Evolutionary conservation across 805 yeast species (phyloP).

Genomic region (Kuraishia borneana): DNA sequence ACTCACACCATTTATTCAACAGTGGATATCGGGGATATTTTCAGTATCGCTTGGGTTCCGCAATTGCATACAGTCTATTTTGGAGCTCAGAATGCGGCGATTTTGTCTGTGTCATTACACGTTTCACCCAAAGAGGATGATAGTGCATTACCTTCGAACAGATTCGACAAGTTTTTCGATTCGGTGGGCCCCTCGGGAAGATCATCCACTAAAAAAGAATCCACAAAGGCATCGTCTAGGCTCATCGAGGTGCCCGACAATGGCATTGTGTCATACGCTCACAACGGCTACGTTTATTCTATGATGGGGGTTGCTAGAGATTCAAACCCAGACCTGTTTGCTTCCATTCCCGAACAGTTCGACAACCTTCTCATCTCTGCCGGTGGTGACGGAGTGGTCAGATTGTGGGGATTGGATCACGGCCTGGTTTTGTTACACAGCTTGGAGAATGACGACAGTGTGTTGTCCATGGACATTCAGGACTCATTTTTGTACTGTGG

Average conservation of each 20-base stretch:
- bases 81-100: constrained; percentile 89
- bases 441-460: constrained; percentile 56
- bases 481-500: constrained; percentile 80
- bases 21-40: constrained; percentile 88
- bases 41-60: constrained; percentile 66
- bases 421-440: constrained; percentile 18
- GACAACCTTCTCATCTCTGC: constrained; percentile 46
- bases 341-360: constrained; percentile 12
- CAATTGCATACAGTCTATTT: constrained; percentile 51
- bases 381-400: constrained; percentile 88
- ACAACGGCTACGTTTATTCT: constrained; percentile 80
- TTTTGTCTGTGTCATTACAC: constrained; percentile 53
- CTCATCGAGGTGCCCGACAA: constrained; percentile 58
- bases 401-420: constrained; percentile 53
- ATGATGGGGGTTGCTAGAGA: constrained; percentile 25
- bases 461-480: constrained; percentile 54
- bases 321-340: constrained; percentile 10
- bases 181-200: constrained; percentile 76
- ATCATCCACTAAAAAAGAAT: constrained; percentile 2
- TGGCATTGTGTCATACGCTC: constrained; percentile 73
- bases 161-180: constrained; percentile 82
- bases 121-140: constrained; percentile 14
- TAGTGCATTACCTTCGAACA: constrained; percentile 42
- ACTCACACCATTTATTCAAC: constrained; percentile 72
- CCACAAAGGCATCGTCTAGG: constrained; percentile 15